Evolutionary conservation across 2,329 filamentous ascomycete species (phyloP).

Genomic region (Calonectria ilicicola): DNA sequence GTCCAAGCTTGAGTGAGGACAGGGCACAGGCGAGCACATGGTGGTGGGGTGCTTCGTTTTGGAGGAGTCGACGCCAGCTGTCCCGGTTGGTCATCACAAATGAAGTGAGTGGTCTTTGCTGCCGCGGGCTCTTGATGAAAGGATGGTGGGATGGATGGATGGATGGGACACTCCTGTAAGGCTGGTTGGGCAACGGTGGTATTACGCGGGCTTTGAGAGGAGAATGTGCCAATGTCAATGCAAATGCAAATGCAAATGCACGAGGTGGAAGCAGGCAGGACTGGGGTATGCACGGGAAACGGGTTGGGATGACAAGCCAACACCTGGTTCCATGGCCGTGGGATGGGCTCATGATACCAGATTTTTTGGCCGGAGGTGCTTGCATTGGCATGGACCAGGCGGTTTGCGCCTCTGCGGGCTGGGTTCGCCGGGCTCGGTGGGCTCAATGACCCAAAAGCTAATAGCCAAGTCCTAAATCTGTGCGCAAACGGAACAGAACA

Average conservation of each 20-base stretch:
- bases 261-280: neutral
- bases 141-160: slow-evolving; percentile 4
- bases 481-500: slow-evolving; percentile 14
- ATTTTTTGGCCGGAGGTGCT: neutral
- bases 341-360: slow-evolving; percentile 31
- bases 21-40: slow-evolving; percentile 11
- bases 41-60: neutral
- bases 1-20: slow-evolving; percentile 1
- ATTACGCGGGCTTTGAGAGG: slow-evolving; percentile 14
- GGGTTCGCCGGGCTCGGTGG: slow-evolving; percentile 13
- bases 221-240: too few species aligned
- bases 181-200: slow-evolving; percentile 18
- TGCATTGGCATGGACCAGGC: slow-evolving; percentile 10
- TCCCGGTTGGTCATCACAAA: neutral
- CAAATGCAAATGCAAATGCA: too few species aligned
- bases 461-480: slow-evolving; percentile 14
- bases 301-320: slow-evolving; percentile 7
- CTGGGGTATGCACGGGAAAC: neutral
- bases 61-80: neutral
- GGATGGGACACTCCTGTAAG: slow-evolving; percentile 13
- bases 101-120: slow-evolving; percentile 10
- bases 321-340: slow-evolving; percentile 30
- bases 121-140: slow-evolving; percentile 8
- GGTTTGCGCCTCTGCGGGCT: slow-evolving; percentile 5
- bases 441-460: slow-evolving; percentile 1